A percentile compares a stretch with the other conserved stretches of the same genome.
phyloP scores from a whole-genome alignment of 805 yeast genomes.

The Yarrowia sp. region DNA sequence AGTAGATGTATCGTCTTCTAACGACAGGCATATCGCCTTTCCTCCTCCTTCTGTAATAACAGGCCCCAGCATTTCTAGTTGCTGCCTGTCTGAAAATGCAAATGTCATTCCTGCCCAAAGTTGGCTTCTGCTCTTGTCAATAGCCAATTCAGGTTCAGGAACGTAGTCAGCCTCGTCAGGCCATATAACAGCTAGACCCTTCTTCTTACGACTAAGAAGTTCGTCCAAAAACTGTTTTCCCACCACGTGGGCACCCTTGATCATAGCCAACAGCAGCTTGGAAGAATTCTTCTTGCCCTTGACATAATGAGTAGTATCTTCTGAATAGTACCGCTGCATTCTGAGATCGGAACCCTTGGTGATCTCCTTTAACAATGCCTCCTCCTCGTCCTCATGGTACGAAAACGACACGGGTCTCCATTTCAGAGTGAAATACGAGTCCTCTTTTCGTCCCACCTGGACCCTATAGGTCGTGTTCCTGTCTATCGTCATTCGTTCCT shows the following conservation, averaged over 20 bases:
- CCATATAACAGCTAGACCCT: slow-evolving; percentile 42
- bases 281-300: slow-evolving; percentile 46
- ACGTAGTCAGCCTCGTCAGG: slow-evolving; percentile 45
- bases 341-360: slow-evolving; percentile 45
- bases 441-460: slow-evolving; percentile 43
- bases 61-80: slow-evolving; percentile 44
- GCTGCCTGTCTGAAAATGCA: slow-evolving; percentile 45
- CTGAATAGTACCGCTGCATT: slow-evolving; percentile 43
- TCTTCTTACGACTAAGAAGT: slow-evolving; percentile 40
- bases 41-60: slow-evolving; percentile 48
- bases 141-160: slow-evolving; percentile 42
- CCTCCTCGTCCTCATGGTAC: slow-evolving; percentile 42
- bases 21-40: background rate
- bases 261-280: slow-evolving; percentile 50
- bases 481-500: slow-evolving; percentile 5
- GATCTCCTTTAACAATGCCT: slow-evolving; percentile 40
- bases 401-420: slow-evolving; percentile 47
- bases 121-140: slow-evolving; percentile 42
- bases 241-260: slow-evolving; percentile 49
- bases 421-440: slow-evolving; percentile 40
- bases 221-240: slow-evolving; percentile 44
- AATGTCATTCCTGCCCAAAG: slow-evolving; percentile 47
- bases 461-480: slow-evolving; percentile 40
- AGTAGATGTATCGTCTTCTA: slow-evolving; percentile 24
- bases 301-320: slow-evolving; percentile 47